Conservation (phyloP, 1,284 basidiomycete species). For the Bjerkandera adusta region DNA sequence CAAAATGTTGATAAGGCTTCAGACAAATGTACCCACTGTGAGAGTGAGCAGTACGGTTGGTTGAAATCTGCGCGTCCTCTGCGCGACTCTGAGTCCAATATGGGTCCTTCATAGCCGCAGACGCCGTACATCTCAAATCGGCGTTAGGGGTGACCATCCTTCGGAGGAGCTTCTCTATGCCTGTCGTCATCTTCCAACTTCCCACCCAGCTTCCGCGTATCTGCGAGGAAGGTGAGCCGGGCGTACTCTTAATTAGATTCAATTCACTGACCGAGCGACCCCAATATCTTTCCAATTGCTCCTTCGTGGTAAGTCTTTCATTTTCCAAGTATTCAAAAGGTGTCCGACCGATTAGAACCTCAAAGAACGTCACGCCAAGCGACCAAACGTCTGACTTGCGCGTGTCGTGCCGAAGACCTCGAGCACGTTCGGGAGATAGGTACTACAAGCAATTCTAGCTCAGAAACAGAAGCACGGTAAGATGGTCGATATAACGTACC, state of each 20-base stretch:
- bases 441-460: constrained; percentile 55
- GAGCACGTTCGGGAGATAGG: constrained; percentile 84
- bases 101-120: constrained; percentile 59
- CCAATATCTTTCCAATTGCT: constrained; percentile 84
- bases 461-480: constrained; percentile 2
- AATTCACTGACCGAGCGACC: constrained; percentile 28
- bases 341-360: constrained; percentile 86
- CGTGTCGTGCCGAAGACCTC: constrained; percentile 85
- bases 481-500: constrained; percentile 41
- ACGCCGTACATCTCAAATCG: constrained; percentile 65
- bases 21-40: constrained; percentile 5
- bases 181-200: constrained; percentile 67
- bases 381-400: constrained; percentile 93
- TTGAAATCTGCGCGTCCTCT: constrained; percentile 12
- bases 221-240: constrained; percentile 33
- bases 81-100: constrained; percentile 51
- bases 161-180: constrained; percentile 62
- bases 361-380: constrained; percentile 89
- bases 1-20: neutral
- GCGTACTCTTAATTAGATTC: constrained; percentile 4
- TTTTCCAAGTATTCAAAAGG: constrained; percentile 86
- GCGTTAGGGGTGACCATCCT: constrained; percentile 79
- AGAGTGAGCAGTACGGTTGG: constrained; percentile 1
- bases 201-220: constrained; percentile 85
- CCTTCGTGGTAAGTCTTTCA: constrained; percentile 79